Evolutionary conservation across 768 basidiomycete genomes (phyloP), one percentile per base, ranked within the genome.

Genomic region (Dioszegia aurantiaca): DNA sequence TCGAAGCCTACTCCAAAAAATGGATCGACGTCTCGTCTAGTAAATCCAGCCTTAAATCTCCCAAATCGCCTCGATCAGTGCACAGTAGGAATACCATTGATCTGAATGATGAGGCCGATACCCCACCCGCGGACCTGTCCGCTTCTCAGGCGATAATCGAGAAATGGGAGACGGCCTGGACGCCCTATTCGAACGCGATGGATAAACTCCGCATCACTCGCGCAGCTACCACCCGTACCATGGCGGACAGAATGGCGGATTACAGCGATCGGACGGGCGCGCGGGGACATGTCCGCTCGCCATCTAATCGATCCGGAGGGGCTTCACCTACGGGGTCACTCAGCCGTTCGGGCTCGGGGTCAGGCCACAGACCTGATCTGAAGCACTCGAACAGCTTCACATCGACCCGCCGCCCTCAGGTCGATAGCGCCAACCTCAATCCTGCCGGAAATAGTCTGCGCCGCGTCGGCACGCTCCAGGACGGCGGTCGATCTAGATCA

Each of bases 141-240:
- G 54, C 54, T 1, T 45, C 57, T 5, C 33, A 42, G 17, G 62
- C 61, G 6, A 69, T 75, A 19, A 60, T 72, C 19, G 59, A 70
- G 30, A 56, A 59, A 10, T 73, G 70, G 70, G 57, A 66, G 42
- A 55, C 61, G 8, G 31, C 58, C 9, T 73, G 72, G 72, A 46
- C 64, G 11, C 70, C 68, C 2, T 72, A 65, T 54, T 59, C 60
- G 21, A 57, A 75, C 6, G 69, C 68, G 26, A 62, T 73, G 59
- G 72, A 72, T 14, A 58, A 73, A 47, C 67, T 73, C 56, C 37
- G 59, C 4, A 63, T 48, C 27, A 69, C 69, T 10, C 54, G 61
- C 17, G 64, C 68, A 16, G 41, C 11, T 9, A 17, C 46, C 27
- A 47, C 58, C 3, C 55, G 65, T 1, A 45, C 21, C 9, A 40